phyloP scores from a whole-genome alignment of 1,284 basidiomycete genomes.

The Termitomyces sp. region DNA sequence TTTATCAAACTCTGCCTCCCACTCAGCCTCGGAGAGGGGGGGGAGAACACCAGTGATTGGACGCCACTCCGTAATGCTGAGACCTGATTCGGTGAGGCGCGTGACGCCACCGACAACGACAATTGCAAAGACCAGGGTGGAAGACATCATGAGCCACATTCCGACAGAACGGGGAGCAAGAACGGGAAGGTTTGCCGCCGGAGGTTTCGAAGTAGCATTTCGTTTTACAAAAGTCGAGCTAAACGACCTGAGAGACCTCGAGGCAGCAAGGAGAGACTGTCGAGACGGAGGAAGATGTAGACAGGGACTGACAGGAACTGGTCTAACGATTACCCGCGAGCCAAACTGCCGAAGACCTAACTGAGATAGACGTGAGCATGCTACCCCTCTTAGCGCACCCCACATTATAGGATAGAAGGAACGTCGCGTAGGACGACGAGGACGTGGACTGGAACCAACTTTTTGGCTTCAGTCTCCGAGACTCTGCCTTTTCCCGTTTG shows the following conservation, averaged over 20 bases:
- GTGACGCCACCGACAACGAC: conserved; percentile 96
- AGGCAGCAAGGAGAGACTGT: conserved; percentile 9
- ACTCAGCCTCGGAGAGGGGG: conserved; percentile 73
- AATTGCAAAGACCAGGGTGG: conserved; percentile 84
- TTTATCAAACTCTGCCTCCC: conserved; percentile 91
- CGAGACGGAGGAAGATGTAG: conserved; percentile 1
- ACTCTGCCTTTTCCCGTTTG: background rate
- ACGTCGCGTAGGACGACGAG: conserved; percentile 4
- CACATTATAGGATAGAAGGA: conserved; percentile 1
- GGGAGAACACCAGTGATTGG: conserved; percentile 89
- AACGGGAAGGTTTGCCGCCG: conserved; percentile 36
- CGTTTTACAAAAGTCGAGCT: conserved; percentile 1
- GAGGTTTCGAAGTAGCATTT: background rate
- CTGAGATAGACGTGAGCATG: background rate
- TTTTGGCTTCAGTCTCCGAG: too few relatives aligned
- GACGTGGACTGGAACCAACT: background rate
- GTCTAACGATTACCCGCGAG: conserved; percentile 1
- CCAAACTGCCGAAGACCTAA: background rate
- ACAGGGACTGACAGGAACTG: background rate
- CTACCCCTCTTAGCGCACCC: conserved; percentile 1
- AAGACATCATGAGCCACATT: conserved; percentile 80
- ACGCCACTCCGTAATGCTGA: conserved; percentile 98
- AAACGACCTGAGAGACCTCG: conserved; percentile 5
- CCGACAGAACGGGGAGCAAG: conserved; percentile 75
- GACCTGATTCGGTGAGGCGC: conserved; percentile 93